phyloP scores from a whole-genome alignment of 2,329 filamentous ascomycete genomes.

The Fusarium anthophilum region DNA sequence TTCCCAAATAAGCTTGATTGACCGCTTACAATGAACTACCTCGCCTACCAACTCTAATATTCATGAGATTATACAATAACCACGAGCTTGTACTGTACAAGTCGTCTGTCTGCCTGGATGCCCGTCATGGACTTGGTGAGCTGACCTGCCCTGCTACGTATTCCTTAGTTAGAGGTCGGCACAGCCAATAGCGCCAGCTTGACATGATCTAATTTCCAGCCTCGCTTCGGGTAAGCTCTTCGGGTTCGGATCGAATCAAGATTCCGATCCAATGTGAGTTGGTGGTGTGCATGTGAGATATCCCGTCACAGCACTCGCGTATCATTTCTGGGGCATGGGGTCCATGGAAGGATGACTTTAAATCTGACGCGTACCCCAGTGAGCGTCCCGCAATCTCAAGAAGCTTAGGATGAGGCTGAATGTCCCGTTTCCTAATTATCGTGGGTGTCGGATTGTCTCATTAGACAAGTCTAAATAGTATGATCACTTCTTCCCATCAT shows the following conservation, averaged over 20 bases:
- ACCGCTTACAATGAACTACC: background rate
- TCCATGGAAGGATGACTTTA: background rate
- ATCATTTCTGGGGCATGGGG: background rate
- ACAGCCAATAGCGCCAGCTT: conserved; percentile 17
- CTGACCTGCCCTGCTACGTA: background rate
- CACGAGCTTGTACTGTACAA: background rate
- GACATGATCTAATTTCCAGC: conserved; percentile 10
- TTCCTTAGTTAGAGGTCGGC: background rate
- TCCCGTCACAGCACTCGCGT: background rate
- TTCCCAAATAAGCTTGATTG: background rate
- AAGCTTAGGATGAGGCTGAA: background rate
- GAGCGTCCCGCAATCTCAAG: background rate
- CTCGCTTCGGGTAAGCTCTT: conserved; percentile 13
- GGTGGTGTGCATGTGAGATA: background rate
- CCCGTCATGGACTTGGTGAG: conserved; percentile 11
- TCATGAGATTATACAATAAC: background rate
- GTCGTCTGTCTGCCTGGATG: background rate
- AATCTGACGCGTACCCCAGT: background rate
- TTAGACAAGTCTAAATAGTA: background rate
- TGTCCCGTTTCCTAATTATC: background rate
- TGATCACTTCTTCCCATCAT: background rate
- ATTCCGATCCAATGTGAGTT: conserved; percentile 27
- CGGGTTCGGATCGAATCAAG: conserved; percentile 26
- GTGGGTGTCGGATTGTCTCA: background rate
- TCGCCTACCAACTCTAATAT: background rate